These are phyloP conservation scores for Nannochloropsis salina DNA, from an alignment of 108 stramenopile genomes.

Conservation along the genomic window DNA sequence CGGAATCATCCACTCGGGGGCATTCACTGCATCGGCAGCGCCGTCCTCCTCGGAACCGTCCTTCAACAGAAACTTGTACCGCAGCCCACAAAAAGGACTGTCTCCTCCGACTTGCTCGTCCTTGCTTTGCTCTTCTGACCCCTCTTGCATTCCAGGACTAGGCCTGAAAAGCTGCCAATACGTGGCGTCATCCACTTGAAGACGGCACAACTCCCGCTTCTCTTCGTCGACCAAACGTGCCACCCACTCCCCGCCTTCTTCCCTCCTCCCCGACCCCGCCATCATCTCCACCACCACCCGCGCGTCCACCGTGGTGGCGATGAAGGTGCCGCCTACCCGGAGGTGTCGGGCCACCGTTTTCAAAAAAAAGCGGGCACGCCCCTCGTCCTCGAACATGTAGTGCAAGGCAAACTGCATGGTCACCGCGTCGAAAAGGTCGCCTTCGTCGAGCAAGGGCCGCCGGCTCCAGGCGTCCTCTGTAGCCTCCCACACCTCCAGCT, in stretches of 20 bases:
- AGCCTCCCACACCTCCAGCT: conserved; percentile 17
- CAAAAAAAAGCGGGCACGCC: conserved; percentile 78
- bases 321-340: conserved; percentile 76
- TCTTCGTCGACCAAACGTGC: background rate
- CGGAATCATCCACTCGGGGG: conserved; percentile 50
- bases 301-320: conserved; percentile 93
- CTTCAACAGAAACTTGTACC: conserved; percentile 40
- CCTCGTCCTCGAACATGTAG: conserved; percentile 86
- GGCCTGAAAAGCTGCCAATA: background rate
- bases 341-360: conserved; percentile 74
- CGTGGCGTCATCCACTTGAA: background rate
- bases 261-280: conserved; percentile 30
- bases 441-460: conserved; percentile 18
- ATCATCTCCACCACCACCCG: conserved; percentile 49
- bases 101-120: background rate
- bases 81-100: conserved; percentile 14
- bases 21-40: conserved; percentile 39
- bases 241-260: conserved; percentile 30
- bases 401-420: conserved; percentile 97
- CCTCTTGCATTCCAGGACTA: background rate
- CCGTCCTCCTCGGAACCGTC: background rate
- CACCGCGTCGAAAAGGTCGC: conserved; percentile 74
- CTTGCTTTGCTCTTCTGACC: background rate
- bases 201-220: background rate
- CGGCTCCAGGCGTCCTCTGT: conserved; percentile 6